Evolutionary conservation across 805 yeast species (phyloP).

Genomic region (Candida incommunis): DNA sequence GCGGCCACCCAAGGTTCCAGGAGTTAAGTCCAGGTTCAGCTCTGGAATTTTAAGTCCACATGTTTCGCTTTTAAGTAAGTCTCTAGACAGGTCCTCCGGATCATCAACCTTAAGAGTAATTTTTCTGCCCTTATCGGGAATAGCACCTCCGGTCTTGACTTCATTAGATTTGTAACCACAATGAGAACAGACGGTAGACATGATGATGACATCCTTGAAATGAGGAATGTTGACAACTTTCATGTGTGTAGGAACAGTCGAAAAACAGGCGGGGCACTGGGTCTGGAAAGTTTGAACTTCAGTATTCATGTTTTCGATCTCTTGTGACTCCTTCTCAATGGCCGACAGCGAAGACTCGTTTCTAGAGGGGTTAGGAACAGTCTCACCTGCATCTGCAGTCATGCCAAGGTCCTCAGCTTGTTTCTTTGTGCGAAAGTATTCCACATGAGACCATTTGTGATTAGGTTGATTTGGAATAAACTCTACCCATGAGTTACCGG

Average conservation of each 20-base stretch:
- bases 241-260: slow-evolving; percentile 86
- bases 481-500: slow-evolving; percentile 96
- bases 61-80: slow-evolving; percentile 86
- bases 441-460: slow-evolving; percentile 79
- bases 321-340: slow-evolving; percentile 28
- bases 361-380: slow-evolving; percentile 23
- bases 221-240: slow-evolving; percentile 94
- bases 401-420: slow-evolving; percentile 80
- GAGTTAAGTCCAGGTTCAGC: slow-evolving; percentile 74
- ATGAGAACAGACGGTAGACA: slow-evolving; percentile 84
- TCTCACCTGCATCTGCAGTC: slow-evolving; percentile 45
- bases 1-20: slow-evolving; percentile 96
- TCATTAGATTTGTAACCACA: slow-evolving; percentile 97
- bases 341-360: slow-evolving; percentile 22
- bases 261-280: slow-evolving; percentile 80
- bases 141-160: slow-evolving; percentile 96
- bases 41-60: slow-evolving; percentile 82
- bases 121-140: slow-evolving; percentile 72
- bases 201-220: slow-evolving; percentile 90
- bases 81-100: slow-evolving; percentile 87
- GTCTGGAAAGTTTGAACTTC: slow-evolving; percentile 92
- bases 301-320: slow-evolving; percentile 70
- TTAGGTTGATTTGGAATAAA: slow-evolving; percentile 73
- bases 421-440: slow-evolving; percentile 73
- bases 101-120: slow-evolving; percentile 67